Evolutionary conservation across 768 basidiomycete genomes (phyloP).

Genomic region (Saitozyma sp.): DNA sequence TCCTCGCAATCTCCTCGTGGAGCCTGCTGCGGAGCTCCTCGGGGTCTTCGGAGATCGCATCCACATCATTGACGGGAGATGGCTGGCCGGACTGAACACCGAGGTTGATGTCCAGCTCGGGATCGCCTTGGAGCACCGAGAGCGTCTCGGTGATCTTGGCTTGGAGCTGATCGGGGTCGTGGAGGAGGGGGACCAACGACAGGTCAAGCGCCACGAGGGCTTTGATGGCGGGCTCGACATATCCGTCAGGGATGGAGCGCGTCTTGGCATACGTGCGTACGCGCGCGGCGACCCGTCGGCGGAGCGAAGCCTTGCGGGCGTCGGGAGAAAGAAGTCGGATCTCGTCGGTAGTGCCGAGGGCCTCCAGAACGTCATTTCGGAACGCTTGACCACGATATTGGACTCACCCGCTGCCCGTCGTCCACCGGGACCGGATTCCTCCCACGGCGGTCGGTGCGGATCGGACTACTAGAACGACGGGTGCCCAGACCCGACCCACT

Average conservation of each 20-base stretch:
- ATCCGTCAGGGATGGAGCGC: not conserved
- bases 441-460: constrained; percentile 1
- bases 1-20: constrained; percentile 16
- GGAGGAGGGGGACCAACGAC: constrained; percentile 22
- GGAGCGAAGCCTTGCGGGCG: constrained; percentile 16
- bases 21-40: constrained; percentile 4
- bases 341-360: constrained; percentile 22
- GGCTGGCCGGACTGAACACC: constrained; percentile 1
- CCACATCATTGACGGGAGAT: not conserved
- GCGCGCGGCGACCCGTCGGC: constrained; percentile 10
- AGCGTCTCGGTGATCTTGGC: constrained; percentile 22
- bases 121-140: constrained; percentile 7
- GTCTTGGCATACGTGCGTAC: constrained; percentile 8
- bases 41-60: not conserved
- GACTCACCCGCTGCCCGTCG: constrained; percentile 15
- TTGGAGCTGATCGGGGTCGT: constrained; percentile 20
- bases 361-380: constrained; percentile 3
- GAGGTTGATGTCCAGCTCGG: constrained; percentile 1
- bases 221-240: constrained; percentile 11
- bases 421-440: not conserved
- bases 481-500: not conserved
- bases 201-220: constrained; percentile 25
- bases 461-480: not conserved
- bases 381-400: not conserved
- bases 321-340: constrained; percentile 24